Base-by-base conservation (phyloP, 2,329 filamentous ascomycete species). In the Colletotrichum aenigma region DNA sequence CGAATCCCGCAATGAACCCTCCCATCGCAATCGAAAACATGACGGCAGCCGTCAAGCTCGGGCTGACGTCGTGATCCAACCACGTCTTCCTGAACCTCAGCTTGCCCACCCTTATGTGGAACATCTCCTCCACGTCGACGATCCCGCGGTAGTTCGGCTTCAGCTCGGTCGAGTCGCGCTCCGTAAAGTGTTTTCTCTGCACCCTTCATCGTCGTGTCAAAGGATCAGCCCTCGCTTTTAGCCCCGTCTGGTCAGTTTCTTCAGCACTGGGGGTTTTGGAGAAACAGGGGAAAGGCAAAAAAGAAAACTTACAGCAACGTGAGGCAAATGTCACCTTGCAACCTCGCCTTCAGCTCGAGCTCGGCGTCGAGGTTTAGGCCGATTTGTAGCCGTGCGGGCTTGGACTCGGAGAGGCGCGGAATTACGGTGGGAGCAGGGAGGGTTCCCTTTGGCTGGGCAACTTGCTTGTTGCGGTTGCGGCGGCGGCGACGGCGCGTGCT, bases 281-380 rank as follows among this genome's bases (percentile, higher is more conserved):
- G 3, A 43, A 28, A 21, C 30, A 38, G 34, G n/a, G 12, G 21
- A 7, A 32, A 15, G 5, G 13, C 26, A 3, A 9, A 34, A n/a
- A 16, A n/a, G n/a, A 43, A 43, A 6, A 83, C 84, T 77, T 89
- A 94, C 93, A 94, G 90, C 80, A 95, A 87, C 68, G 91, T 92
- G 75, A 95, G 84, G 24, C 93, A 94, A 80, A 96, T 83, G 85
- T 95, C 94, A 79, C 94, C 94, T 79, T 95, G 91, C 76, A 96
- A 94, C 82, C 92, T 93, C 28, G 94, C 94, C 87, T 95, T 95
- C 70, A 96, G 86, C 84, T 95, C 92, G 77, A 96, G 92, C 85
- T 96, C 94, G 65, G 95, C 89, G 80, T 96, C 94, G 66, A 96
- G 85, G 83, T 96, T 95, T 73, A 95, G 86, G 81, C 95, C 94